Evolutionary conservation across 1,284 basidiomycete genomes (phyloP), one percentile per base, ranked within the genome.

Genomic region (Meripilus lineatus): DNA sequence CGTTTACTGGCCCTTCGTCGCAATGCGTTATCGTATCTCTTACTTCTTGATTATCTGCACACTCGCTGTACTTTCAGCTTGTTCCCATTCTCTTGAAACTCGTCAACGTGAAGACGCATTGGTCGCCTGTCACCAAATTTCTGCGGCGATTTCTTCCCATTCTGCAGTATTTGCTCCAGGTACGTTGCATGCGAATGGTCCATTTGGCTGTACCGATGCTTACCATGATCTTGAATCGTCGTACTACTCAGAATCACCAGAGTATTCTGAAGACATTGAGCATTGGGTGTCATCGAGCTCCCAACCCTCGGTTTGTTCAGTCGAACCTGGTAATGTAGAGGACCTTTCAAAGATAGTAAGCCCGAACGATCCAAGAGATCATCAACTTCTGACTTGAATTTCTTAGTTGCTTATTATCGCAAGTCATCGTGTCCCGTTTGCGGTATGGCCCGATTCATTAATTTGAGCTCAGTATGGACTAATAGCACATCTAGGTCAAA

Each of bases 391-490:
- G 24, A 34, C n/a, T n/a, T n/a, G n/a, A n/a, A n/a, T 26, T 32
- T 17, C 20, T 15, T 38, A 65, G 71, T 68, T 79, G 11, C 55
- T 62, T 47, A 74, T 81, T 21, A 39, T 83, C 3, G 70, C 54
- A 5, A 48, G 34, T 32, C 59, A 59, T 5, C 39, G 54, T 26
- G 68, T 67, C 2, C 62, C 65, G 1, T 72, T 74, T 38, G 68
- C 64, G 2, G 67, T 71, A 46, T 41, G 62, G 52, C 8, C 7
- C 14, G 10, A 28, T 18, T 10, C 32, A 8, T 33, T 34, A 35
- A 25, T 24, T 25, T 14, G 14, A 25, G 40, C 17, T 35, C 7
- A 24, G 14, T 4, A 5, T 23, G 40, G 21, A 28, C 30, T 5
- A 20, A 14, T 18, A 17, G 14, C 23, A 13, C 17, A 18, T 30